Conservation (phyloP, 176 grass and related monocot species). For the Rhynchospora pubera region DNA sequence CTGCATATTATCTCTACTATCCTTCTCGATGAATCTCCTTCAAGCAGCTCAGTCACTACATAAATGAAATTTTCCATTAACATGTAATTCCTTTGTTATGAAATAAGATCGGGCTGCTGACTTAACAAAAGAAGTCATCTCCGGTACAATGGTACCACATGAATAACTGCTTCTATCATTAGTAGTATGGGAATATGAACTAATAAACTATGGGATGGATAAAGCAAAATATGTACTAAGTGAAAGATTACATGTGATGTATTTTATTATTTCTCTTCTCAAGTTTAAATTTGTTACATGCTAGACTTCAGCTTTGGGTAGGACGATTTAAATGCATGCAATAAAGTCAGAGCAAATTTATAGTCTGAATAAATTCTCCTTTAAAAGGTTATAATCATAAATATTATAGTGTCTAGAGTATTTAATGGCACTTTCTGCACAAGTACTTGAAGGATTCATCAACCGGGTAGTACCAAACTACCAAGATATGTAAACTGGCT, state of each 20-base stretch:
- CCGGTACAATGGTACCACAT: neutral
- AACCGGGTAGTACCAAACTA: neutral
- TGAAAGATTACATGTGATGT: neutral
- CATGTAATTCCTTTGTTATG: neutral
- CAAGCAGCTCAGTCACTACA: constrained; percentile 51
- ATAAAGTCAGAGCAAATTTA: neutral
- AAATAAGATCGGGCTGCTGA: neutral
- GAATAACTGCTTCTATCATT: no score
- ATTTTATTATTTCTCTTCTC: neutral
- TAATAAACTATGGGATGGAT: neutral
- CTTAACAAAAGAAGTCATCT: neutral
- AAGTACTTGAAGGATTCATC: neutral
- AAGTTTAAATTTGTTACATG: no score
- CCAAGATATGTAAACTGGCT: neutral
- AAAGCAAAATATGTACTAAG: neutral
- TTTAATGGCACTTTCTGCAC: neutral
- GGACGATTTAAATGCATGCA: neutral
- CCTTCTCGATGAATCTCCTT: constrained; percentile 52
- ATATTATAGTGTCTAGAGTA: neutral
- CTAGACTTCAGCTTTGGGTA: neutral
- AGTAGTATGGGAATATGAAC: neutral
- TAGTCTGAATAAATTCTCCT: neutral
- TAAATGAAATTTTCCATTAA: neutral
- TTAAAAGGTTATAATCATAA: neutral
- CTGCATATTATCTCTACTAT: constrained; percentile 83